Base-by-base conservation (phyloP, 257 asterid genomes). In the Craterostigma plantagineum region DNA sequence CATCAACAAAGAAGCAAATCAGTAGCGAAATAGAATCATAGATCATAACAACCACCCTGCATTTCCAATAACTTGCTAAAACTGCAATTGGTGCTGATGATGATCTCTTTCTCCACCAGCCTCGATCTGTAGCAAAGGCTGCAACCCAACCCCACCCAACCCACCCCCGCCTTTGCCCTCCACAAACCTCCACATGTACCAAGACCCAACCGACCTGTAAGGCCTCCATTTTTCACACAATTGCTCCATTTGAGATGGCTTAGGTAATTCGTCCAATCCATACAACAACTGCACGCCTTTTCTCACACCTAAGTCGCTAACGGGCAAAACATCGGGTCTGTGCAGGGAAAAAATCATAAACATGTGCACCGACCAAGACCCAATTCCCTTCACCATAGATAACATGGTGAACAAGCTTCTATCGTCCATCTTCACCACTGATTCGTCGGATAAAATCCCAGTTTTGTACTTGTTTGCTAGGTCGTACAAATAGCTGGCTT, bases 281-380 rank as follows among this genome's bases (percentile, higher is more conserved):
- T 78, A 66, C 63, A 86, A 56, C 61, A 67, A 33, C 58, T 82
- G 94, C 63, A 81, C 97, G 33, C 97, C 97, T 66, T 86, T 86
- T 67, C 94, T 73, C 40, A 86, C 97, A 46, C 91, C 93, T 55
- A 86, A 69, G 36, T 86, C 97, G 38, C 97, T 81, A 17, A 76
- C 87, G 0, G 94, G 97, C 70, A 86, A 66, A 43, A 86, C 93
- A 71, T 86, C 97, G 4, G 94, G 94, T 49, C 97, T 67, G 30
- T 81, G 92, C 53, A 86, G 63, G 3, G 94, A 81, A 55, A 76
- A 86, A 13, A 86, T 77, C 97, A 86, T 86, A 54, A 86, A 86
- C 97, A 86, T 86, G 41, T 86, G 94, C 27, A 86, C 97, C 7
- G 94, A 81, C 97, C 97, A 86, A 0, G 94, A 71, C 16, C 97